A percentile compares a stretch with the other conserved stretches of the same genome.
These are phyloP conservation scores for Podila verticillata DNA, from an alignment of 192 early-diverging fungal species.

Conservation along the genomic window DNA sequence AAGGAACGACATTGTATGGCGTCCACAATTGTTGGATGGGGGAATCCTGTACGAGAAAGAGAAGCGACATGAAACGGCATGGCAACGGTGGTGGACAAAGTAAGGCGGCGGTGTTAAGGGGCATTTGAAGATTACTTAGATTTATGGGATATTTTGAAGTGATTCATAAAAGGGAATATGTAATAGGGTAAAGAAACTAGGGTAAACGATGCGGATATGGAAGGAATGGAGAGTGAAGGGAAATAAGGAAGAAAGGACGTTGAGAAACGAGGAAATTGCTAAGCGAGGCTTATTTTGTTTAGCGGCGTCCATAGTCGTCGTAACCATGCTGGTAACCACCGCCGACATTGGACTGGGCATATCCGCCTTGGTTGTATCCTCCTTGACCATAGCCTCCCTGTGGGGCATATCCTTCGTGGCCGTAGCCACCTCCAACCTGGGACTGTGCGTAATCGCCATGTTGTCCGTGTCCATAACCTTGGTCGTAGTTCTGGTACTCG, in stretches of 20 bases:
- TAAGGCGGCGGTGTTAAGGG: no score
- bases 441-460: slow-evolving; percentile 20
- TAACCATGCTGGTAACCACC: slow-evolving; percentile 23
- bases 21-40: no score
- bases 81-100: no score
- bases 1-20: slow-evolving; percentile 42
- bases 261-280: neutral
- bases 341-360: slow-evolving; percentile 24
- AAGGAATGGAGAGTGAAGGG: neutral
- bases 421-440: slow-evolving; percentile 18
- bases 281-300: neutral
- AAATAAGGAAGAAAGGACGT: neutral
- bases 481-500: slow-evolving; percentile 2
- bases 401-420: slow-evolving; percentile 6
- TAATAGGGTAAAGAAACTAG: neutral
- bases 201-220: no score
- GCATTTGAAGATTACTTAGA: no score
- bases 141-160: neutral
- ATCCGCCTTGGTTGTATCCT: slow-evolving; percentile 4
- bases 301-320: slow-evolving; percentile 7
- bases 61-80: no score
- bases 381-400: slow-evolving; percentile 11
- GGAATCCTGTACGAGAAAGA: no score
- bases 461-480: slow-evolving; percentile 16
- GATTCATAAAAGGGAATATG: neutral